phyloP scores from a whole-genome alignment of 768 basidiomycete species.

The Boletus insuetus region DNA sequence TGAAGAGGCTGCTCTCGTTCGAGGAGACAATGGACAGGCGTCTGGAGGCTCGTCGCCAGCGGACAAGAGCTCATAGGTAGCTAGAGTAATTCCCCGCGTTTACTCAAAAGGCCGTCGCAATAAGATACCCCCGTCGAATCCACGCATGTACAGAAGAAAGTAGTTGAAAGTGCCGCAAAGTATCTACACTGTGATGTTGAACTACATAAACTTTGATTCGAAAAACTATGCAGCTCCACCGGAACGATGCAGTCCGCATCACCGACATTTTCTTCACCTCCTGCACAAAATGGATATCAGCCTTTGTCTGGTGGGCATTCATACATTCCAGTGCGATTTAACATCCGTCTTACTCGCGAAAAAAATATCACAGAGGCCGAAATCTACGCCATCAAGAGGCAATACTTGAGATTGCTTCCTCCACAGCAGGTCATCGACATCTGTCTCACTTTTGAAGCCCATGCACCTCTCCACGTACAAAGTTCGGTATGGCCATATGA shows the following conservation, averaged over 20 bases:
- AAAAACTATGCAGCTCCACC: conserved; percentile 69
- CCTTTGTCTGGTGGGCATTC: conserved; percentile 35
- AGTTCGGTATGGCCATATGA: conserved; percentile 72
- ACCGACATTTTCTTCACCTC: conserved; percentile 36
- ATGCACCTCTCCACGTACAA: conserved; percentile 64
- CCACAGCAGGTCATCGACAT: conserved; percentile 76
- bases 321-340: conserved; percentile 20
- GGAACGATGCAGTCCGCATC: conserved; percentile 59
- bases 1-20: conserved; percentile 41
- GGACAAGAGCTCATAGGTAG: conserved; percentile 1
- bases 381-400: conserved; percentile 61
- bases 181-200: background rate
- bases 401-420: conserved; percentile 66
- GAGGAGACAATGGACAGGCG: conserved; percentile 2
- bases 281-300: conserved; percentile 35
- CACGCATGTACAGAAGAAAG: background rate
- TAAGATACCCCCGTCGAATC: too few relatives aligned
- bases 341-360: conserved; percentile 21
- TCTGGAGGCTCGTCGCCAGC: background rate
- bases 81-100: background rate
- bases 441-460: conserved; percentile 66
- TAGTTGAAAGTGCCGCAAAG: background rate
- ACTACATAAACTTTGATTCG: conserved; percentile 53
- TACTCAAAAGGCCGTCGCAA: background rate
- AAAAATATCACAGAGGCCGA: conserved; percentile 36